Evolutionary conservation across 2,329 filamentous ascomycete species (phyloP), one percentile per base, ranked within the genome.

Genomic region (Colletotrichum incanum): DNA sequence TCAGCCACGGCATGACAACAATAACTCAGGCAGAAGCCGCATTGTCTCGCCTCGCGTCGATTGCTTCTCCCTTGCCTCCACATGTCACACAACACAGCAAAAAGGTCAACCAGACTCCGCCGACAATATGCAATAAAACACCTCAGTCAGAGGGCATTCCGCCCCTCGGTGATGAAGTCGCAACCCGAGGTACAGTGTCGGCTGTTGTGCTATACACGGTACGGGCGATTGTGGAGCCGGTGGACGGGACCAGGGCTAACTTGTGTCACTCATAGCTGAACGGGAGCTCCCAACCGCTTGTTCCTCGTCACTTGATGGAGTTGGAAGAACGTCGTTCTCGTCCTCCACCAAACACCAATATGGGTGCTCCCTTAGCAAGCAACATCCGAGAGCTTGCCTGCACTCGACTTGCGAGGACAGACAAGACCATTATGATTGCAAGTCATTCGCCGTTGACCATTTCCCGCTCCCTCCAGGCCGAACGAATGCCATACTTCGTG

Each of bases 101-200:
- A 12, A 31, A 49, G 12, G 28, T 45, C 41, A 43, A 60, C 39
- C 39, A 3, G 34, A 11, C n/a, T 8, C 2, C 49, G 58, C 20
- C 34, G 18, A 41, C 28, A 41, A 5, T 20, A 16, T 23, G 39
- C 28, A 41, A 2, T 20, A 16, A 45, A 37, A 26, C 26, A n/a
- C 34, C 37, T 41, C 9, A 37, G 20, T 11, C 43, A n/a, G 1
- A 43, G 43, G 14, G 47, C 18, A 47, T 6, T 45, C 23, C 7
- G 14, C 18, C 26, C 23, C 56, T 71, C 67, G 47, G 63, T 20
- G 67, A 52, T 67, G 45, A 28, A 54, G 47, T 65, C 60, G 70
- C 47, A 49, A 56, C 66, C 37, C 70, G 45, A 64, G 23, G 18
- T 39, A 72, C 70, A 65, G 66, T 72, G 39, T 65, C 59, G 59